A percentile compares a stretch with the other conserved stretches of the same genome.
These are phyloP conservation scores for Fonsecaea multimorphosa DNA, from an alignment of 2,329 filamentous ascomycete genomes.

Conservation along the genomic window DNA sequence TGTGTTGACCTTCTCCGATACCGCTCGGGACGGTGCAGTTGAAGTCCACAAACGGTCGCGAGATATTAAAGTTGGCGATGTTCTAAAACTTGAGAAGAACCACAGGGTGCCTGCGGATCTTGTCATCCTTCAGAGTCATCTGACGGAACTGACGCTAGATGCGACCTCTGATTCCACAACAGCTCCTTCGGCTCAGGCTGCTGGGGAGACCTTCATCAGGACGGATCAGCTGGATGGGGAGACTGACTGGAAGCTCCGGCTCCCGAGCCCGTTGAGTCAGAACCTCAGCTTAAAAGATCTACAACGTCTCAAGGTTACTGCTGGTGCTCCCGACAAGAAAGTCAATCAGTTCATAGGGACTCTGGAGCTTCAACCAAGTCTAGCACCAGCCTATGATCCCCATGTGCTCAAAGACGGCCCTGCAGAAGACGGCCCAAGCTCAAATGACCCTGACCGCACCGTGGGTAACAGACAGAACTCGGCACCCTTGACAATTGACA, in stretches of 20 bases:
- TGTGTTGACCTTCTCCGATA: conserved; percentile 67
- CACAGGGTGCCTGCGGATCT: conserved; percentile 94
- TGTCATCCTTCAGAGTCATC: conserved; percentile 83
- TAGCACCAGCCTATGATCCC: conserved; percentile 53
- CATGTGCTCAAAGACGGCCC: conserved; percentile 46
- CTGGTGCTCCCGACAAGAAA: conserved; percentile 87
- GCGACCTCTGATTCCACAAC: conserved; percentile 31
- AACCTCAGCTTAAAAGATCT: conserved; percentile 75
- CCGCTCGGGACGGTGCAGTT: conserved; percentile 40
- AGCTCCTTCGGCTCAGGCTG: conserved; percentile 26
- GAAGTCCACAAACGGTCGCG: conserved; percentile 82
- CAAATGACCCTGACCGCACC: conserved; percentile 27
- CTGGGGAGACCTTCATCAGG: conserved; percentile 91
- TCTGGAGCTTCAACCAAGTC: conserved; percentile 71
- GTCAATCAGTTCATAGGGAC: conserved; percentile 97
- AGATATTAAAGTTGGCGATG: conserved; percentile 90
- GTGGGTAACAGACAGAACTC: conserved; percentile 49
- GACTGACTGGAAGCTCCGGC: conserved; percentile 95
- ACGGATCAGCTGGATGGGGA: conserved; percentile 98
- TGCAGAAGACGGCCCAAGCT: conserved; percentile 25
- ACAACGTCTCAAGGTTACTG: conserved; percentile 69
- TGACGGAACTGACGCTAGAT: conserved; percentile 49
- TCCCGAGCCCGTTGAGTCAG: conserved; percentile 87
- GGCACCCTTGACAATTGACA: conserved; percentile 85
- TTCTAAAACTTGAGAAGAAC: conserved; percentile 90